phyloP scores from a whole-genome alignment of 495 filamentous ascomycete species.

The Tuber melanosporum region DNA sequence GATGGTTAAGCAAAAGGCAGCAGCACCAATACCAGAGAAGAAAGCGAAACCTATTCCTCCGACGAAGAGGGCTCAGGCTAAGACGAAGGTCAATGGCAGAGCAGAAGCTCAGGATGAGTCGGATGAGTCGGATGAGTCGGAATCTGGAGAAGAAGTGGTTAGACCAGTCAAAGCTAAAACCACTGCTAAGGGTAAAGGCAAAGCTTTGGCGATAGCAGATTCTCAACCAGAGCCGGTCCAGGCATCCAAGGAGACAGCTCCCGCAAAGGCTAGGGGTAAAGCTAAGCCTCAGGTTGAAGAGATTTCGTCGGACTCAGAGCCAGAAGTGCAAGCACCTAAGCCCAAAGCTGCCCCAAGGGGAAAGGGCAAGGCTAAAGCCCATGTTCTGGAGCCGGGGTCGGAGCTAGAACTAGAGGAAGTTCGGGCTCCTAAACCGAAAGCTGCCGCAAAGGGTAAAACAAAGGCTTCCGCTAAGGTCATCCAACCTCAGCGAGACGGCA shows the following conservation, averaged over 20 bases:
- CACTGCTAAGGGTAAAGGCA: background rate
- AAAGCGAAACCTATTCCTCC: constrained; percentile 37
- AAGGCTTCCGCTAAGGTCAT: background rate
- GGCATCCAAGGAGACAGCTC: background rate
- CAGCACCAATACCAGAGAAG: constrained; percentile 32
- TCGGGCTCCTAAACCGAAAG: constrained; percentile 9
- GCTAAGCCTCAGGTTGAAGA: background rate
- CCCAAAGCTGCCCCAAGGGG: constrained; percentile 2
- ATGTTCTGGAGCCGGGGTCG: constrained; percentile 3
- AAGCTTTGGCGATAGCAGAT: background rate
- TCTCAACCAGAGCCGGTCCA: background rate
- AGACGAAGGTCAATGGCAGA: background rate
- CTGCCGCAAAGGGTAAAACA: constrained; percentile 7
- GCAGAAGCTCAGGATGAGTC: background rate
- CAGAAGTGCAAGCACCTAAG: constrained; percentile 4
- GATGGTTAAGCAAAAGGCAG: background rate
- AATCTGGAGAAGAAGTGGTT: constrained; percentile 7
- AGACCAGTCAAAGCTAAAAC: constrained; percentile 13
- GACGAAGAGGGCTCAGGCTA: constrained; percentile 14
- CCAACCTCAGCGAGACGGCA: constrained; percentile 6
- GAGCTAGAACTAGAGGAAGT: constrained; percentile 9
- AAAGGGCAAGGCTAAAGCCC: background rate
- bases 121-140: background rate
- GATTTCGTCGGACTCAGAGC: constrained; percentile 4
- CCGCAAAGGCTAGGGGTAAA: background rate